Conservation (phyloP, 192 early-diverging fungal species). For the Backusella morwellensis region DNA sequence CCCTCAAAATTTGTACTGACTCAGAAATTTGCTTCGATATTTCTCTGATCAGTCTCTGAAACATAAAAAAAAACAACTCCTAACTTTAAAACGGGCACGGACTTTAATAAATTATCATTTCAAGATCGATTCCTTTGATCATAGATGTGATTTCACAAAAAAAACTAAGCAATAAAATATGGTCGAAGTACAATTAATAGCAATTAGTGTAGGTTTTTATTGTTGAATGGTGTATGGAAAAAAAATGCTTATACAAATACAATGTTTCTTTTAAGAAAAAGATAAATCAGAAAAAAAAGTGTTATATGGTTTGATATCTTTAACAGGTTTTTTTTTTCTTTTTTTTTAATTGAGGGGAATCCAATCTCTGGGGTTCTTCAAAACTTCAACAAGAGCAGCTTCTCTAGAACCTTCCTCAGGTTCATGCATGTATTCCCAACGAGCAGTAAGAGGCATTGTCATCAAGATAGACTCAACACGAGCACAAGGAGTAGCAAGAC, state of each 20-base stretch:
- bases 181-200: background rate
- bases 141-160: background rate
- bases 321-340: background rate
- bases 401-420: slow-evolving; percentile 69
- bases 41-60: background rate
- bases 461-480: slow-evolving; percentile 96
- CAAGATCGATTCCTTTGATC: background rate
- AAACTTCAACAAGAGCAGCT: slow-evolving; percentile 69
- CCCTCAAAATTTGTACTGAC: background rate
- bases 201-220: background rate
- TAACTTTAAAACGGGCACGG: background rate
- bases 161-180: background rate
- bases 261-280: background rate
- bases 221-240: background rate
- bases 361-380: slow-evolving; percentile 82
- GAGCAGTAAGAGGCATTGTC: slow-evolving; percentile 88
- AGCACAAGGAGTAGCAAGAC: slow-evolving; percentile 91
- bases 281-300: background rate
- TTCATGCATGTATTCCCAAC: slow-evolving; percentile 92
- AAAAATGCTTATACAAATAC: background rate
- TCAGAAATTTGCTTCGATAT: background rate
- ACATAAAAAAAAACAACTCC: background rate
- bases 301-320: background rate
- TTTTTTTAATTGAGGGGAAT: slow-evolving; percentile 30
- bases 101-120: background rate